Percentiles rank a stretch among this genome's conserved stretches.
Conservation (phyloP, 495 filamentous ascomycete genomes). For the Cryomyces minteri region DNA sequence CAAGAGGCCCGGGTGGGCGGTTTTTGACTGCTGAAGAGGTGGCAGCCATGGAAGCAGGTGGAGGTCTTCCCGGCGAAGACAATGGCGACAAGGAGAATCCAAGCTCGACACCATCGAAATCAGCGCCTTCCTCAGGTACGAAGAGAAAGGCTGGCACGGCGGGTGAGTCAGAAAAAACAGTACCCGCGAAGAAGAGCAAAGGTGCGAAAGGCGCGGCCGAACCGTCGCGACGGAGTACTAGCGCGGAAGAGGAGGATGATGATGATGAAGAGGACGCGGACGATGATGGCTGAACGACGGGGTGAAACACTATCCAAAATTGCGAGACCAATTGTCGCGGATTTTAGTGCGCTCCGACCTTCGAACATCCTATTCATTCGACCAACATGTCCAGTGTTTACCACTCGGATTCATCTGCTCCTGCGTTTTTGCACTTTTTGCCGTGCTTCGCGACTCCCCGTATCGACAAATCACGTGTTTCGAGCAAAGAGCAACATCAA, state of each 20-base stretch:
- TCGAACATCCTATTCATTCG: no score
- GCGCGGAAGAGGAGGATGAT: slow-evolving; percentile 3
- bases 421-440: no score
- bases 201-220: background rate
- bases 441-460: no score
- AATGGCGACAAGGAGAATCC: slow-evolving; percentile 16
- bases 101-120: no score
- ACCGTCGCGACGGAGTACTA: background rate
- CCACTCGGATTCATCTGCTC: no score
- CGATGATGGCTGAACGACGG: slow-evolving; percentile 1
- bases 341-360: no score
- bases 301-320: no score
- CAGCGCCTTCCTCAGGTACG: background rate
- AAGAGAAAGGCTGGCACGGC: slow-evolving; percentile 6
- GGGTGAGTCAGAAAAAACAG: slow-evolving; percentile 1
- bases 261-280: slow-evolving; percentile 10
- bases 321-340: no score
- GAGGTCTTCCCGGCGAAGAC: slow-evolving; percentile 17
- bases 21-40: slow-evolving; percentile 99
- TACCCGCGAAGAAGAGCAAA: slow-evolving; percentile 1
- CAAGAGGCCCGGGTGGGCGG: slow-evolving; percentile 85
- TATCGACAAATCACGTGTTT: no score
- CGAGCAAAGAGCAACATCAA: no score
- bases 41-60: slow-evolving; percentile 60
- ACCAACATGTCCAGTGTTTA: no score